Base-by-base conservation (phyloP, 257 asterid species). In the Gardenia jasminoides region DNA sequence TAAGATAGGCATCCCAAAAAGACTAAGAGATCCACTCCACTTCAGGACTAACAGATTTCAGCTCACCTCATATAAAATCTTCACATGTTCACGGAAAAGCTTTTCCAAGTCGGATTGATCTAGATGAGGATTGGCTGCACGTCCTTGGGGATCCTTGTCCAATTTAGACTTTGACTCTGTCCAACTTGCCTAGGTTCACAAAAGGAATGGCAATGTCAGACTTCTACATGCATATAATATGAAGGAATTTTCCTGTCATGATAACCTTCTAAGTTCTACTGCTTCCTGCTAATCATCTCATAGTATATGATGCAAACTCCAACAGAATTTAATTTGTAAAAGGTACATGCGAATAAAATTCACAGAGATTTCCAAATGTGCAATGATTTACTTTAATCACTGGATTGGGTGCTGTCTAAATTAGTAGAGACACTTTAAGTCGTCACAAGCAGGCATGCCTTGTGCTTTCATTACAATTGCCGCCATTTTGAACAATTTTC, bases 81-180 rank as follows among this genome's bases (percentile, higher is more conserved):
- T 93, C 28, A 92, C 92, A 78, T 95, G 99, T 76, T 95, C 99
- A 31, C 99, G 92, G 84, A 95, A 95, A 82, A 93, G 90, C 85
- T 93, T 95, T 91, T 93, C 99, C 70, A 90, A 71, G 84, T 95
- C 98, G 19, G 97, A 90, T 81, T 89, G 97, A 80, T 93, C 97
- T 76, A 95, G 85, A 72, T 88, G 89, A 62, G 97, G 93, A 88
- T 95, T 91, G 71, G 89, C 92, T 15, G 89, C 88, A 82, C 99
- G 99, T 65, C 97, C 91, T 89, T 95, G 99, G 80, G 99, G 97
- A 85, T 95, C 99, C 91, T 91, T 93, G 84, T 93, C 99, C 91
- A 95, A 79, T 90, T 93, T 95, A 43, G 93, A 80, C 89, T 90
- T 95, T 70, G 96, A 89, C 80, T 93, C 97, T 66, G 97, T 91